A percentile compares a stretch with the other conserved stretches of the same genome.
Evolutionary conservation across 306 rosid genomes (phyloP).

Genomic region (Rosa persica): DNA sequence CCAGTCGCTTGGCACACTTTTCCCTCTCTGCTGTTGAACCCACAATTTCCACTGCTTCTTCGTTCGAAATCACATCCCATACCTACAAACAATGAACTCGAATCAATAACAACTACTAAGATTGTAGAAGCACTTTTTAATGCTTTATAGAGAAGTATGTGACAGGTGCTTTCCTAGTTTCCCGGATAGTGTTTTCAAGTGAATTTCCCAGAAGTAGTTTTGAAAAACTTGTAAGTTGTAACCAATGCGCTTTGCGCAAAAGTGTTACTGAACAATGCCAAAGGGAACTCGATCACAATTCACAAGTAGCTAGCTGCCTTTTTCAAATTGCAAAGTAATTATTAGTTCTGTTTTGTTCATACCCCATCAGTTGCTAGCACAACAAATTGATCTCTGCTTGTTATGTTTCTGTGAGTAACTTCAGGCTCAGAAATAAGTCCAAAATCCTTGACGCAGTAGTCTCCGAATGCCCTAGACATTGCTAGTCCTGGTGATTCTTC

Average conservation of each 20-base stretch:
- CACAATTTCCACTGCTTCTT: conserved; percentile 91
- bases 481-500: conserved; percentile 78
- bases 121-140: not conserved
- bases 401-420: conserved; percentile 65
- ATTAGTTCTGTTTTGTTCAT: not conserved
- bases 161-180: not conserved
- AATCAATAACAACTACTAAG: not conserved
- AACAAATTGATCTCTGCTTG: conserved; percentile 65
- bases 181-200: not conserved
- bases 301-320: too few relatives aligned
- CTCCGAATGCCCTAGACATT: conserved; percentile 95
- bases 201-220: not conserved
- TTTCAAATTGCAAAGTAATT: too few relatives aligned
- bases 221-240: not conserved
- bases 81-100: conserved; percentile 43
- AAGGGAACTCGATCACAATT: too few relatives aligned
- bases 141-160: not conserved
- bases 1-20: conserved; percentile 63
- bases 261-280: not conserved
- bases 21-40: conserved; percentile 53
- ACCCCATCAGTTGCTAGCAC: conserved; percentile 98
- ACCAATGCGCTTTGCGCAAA: not conserved
- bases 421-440: conserved; percentile 93
- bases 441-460: conserved; percentile 68
- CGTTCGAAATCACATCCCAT: conserved; percentile 91